Conservation (phyloP, 228 moss, liverwort and hornwort species). For the Sphagnum fallax region DNA sequence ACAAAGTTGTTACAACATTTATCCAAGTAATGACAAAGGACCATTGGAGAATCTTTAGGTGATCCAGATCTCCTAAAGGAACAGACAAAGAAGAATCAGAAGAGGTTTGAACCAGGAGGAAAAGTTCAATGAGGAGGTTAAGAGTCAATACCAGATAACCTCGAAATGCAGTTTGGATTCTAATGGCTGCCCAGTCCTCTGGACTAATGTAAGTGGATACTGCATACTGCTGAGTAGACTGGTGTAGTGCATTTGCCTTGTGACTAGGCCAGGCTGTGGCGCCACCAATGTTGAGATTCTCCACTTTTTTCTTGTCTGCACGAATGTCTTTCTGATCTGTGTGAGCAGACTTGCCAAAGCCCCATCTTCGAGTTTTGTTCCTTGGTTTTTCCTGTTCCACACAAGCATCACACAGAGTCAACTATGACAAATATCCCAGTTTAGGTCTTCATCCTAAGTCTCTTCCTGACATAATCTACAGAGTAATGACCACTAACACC, state of each 20-base stretch:
- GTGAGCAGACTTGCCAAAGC: constrained; percentile 69
- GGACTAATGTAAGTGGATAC: constrained; percentile 11
- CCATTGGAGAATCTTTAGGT: too few species aligned
- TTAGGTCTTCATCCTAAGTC: background rate
- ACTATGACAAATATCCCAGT: background rate
- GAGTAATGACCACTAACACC: background rate
- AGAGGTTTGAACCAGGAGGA: too few species aligned
- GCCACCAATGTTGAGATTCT: background rate
- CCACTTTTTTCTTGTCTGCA: constrained; percentile 10
- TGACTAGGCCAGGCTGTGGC: constrained; percentile 5
- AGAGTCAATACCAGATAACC: constrained; percentile 61
- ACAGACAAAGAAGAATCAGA: too few species aligned
- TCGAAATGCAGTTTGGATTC: constrained; percentile 87
- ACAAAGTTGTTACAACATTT: too few species aligned
- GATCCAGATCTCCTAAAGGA: too few species aligned
- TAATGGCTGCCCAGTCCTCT: constrained; percentile 68
- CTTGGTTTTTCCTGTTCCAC: constrained; percentile 52
- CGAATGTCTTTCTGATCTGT: constrained; percentile 1
- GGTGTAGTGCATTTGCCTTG: constrained; percentile 10
- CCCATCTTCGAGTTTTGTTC: constrained; percentile 71
- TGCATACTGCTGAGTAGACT: background rate
- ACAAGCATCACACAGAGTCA: background rate
- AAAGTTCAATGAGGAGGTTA: too few species aligned
- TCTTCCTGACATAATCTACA: too few species aligned
- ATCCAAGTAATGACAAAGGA: too few species aligned